A percentile compares a stretch with the other conserved stretches of the same genome.
Conservation (phyloP, 495 filamentous ascomycete genomes). For the Xylaria flabelliformis region DNA sequence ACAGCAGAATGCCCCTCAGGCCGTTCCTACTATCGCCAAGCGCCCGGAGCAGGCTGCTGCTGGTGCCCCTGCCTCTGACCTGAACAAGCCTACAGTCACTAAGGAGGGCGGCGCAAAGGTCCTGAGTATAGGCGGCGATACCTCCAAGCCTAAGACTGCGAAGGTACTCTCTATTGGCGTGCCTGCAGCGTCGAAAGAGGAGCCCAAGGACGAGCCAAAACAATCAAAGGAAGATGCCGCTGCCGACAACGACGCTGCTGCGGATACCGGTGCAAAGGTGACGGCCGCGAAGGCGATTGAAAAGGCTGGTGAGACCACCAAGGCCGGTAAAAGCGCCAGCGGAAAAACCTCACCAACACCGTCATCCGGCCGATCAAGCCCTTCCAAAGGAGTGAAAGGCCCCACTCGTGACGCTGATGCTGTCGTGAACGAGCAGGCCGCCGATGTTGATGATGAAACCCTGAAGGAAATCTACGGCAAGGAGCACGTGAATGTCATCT, state of each 20-base stretch:
- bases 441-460: slow-evolving; percentile 88
- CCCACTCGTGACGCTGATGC: slow-evolving; percentile 75
- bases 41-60: slow-evolving; percentile 56
- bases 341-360: slow-evolving; percentile 79
- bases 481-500: slow-evolving; percentile 98
- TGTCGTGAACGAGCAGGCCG: slow-evolving; percentile 84
- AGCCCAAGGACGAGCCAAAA: slow-evolving; percentile 63
- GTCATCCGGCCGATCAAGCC: slow-evolving; percentile 78
- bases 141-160: slow-evolving; percentile 57
- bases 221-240: slow-evolving; percentile 54
- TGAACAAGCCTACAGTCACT: slow-evolving; percentile 54
- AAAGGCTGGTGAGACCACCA: slow-evolving; percentile 74
- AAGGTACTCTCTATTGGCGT: slow-evolving; percentile 74
- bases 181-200: slow-evolving; percentile 61
- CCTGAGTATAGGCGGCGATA: slow-evolving; percentile 58
- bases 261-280: slow-evolving; percentile 65
- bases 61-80: slow-evolving; percentile 44
- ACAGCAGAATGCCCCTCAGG: slow-evolving; percentile 56
- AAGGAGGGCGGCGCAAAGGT: slow-evolving; percentile 59
- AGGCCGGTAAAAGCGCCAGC: slow-evolving; percentile 70
- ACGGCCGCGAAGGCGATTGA: slow-evolving; percentile 74
- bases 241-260: slow-evolving; percentile 49
- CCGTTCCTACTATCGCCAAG: slow-evolving; percentile 72
- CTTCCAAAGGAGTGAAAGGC: slow-evolving; percentile 60
- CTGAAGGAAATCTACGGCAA: slow-evolving; percentile 97